phyloP scores from a whole-genome alignment of 148 eudicot genomes.

The Chenopodium album region DNA sequence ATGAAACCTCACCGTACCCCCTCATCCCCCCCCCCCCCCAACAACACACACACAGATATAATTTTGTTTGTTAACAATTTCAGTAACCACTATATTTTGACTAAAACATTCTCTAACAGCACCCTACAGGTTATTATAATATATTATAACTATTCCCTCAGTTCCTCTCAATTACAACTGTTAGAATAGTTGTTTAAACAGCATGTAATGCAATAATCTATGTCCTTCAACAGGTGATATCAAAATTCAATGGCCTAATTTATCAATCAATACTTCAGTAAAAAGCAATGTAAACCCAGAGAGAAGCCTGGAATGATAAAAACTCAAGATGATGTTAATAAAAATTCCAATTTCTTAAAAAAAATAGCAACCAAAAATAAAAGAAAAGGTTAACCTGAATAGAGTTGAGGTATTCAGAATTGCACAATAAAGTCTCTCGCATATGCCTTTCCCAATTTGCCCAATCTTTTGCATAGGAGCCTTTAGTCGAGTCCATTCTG shows the following conservation, averaged over 20 bases:
- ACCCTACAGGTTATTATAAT: not conserved
- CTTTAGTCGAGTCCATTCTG: slow-evolving; percentile 85
- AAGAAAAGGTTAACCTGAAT: slow-evolving; percentile 54
- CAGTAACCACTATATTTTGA: too few relatives aligned
- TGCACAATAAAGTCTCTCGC: slow-evolving; percentile 51
- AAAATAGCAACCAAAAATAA: too few relatives aligned
- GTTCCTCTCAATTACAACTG: not conserved
- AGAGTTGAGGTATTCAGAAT: slow-evolving; percentile 59
- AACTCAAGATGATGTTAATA: not conserved
- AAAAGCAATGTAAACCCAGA: not conserved
- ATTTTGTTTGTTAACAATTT: too few relatives aligned
- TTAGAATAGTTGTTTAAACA: not conserved
- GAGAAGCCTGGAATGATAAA: not conserved
- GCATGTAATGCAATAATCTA: not conserved
- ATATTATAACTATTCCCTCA: not conserved
- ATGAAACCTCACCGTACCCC: too few relatives aligned
- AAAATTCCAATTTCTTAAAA: not conserved
- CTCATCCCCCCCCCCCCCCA: too few relatives aligned
- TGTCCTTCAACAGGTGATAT: not conserved
- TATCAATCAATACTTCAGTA: not conserved
- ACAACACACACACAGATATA: too few relatives aligned
- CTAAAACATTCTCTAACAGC: not conserved
- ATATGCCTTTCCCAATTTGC: slow-evolving; percentile 76
- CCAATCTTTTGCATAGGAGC: slow-evolving; percentile 80
- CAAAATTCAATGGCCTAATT: not conserved